phyloP scores from a whole-genome alignment of 257 asterid species.

The Eucommia ulmoides region DNA sequence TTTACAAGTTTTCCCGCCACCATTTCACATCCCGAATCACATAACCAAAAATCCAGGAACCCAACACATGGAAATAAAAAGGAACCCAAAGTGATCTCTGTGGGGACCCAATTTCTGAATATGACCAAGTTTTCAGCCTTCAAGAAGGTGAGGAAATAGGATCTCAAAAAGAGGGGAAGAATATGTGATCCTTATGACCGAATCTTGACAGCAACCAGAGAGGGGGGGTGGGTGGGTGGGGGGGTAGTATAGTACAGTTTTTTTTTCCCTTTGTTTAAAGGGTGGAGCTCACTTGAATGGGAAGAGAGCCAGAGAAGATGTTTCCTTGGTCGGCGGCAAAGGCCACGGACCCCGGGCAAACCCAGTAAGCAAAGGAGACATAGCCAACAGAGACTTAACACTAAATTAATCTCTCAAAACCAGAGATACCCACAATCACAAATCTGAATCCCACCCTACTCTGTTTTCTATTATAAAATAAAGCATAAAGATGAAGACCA shows the following conservation, averaged over 20 bases:
- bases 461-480: constrained; percentile 8
- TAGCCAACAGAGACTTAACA: constrained; percentile 40
- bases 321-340: constrained; percentile 90
- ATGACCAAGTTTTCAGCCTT: constrained; percentile 30
- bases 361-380: constrained; percentile 85
- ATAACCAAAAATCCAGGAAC: constrained; percentile 30
- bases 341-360: constrained; percentile 73
- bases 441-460: constrained; percentile 37
- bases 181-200: constrained; percentile 45
- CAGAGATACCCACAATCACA: constrained; percentile 31
- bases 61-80: constrained; percentile 30
- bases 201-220: constrained; percentile 53
- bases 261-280: constrained; percentile 26
- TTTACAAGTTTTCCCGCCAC: constrained; percentile 17
- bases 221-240: constrained; percentile 13
- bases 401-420: constrained; percentile 56
- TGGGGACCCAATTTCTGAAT: constrained; percentile 62
- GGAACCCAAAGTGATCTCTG: constrained; percentile 22
- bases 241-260: constrained; percentile 16
- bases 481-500: constrained; percentile 16
- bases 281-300: constrained; percentile 34
- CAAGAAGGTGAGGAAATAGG: constrained; percentile 34
- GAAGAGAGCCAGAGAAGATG: constrained; percentile 53
- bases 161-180: constrained; percentile 30
- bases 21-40: constrained; percentile 28